A percentile compares a stretch with the other conserved stretches of the same genome.
Conservation (phyloP, 768 basidiomycete genomes). For the Suillus lakei region DNA sequence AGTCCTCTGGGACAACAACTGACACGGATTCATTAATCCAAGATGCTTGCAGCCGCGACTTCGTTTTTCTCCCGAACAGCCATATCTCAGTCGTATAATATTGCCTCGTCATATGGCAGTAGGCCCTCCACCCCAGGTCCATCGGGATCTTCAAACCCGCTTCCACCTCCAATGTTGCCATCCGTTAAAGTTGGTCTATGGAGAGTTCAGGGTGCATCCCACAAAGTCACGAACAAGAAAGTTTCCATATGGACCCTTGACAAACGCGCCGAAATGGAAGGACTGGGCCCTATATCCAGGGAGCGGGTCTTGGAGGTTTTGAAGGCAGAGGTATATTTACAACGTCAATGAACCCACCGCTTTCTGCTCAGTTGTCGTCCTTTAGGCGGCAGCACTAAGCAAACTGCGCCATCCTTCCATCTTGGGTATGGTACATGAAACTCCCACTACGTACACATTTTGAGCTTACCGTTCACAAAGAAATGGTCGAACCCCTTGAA, state of each 20-base stretch:
- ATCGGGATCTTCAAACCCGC: conserved; percentile 34
- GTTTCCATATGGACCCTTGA: conserved; percentile 95
- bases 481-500: conserved; percentile 97
- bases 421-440: conserved; percentile 56
- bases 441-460: conserved; percentile 7
- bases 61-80: conserved; percentile 83
- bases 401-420: conserved; percentile 92
- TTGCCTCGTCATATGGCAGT: conserved; percentile 47
- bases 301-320: conserved; percentile 84
- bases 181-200: conserved; percentile 82
- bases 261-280: conserved; percentile 80
- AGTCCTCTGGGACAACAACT: neutral
- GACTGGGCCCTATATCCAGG: conserved; percentile 61
- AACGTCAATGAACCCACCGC: conserved; percentile 7
- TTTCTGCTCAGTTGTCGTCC: conserved; percentile 5
- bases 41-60: conserved; percentile 81
- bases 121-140: conserved; percentile 43
- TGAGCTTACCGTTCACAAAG: conserved; percentile 43
- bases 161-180: conserved; percentile 50
- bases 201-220: conserved; percentile 84
- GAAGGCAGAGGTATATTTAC: conserved; percentile 78
- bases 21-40: neutral
- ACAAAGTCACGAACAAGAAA: conserved; percentile 88
- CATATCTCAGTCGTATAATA: conserved; percentile 80
- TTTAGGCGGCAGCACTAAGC: conserved; percentile 82